Evolutionary conservation across 768 basidiomycete species (phyloP), one percentile per base, ranked within the genome.

Genomic region (Rhodotorula toruloides): DNA sequence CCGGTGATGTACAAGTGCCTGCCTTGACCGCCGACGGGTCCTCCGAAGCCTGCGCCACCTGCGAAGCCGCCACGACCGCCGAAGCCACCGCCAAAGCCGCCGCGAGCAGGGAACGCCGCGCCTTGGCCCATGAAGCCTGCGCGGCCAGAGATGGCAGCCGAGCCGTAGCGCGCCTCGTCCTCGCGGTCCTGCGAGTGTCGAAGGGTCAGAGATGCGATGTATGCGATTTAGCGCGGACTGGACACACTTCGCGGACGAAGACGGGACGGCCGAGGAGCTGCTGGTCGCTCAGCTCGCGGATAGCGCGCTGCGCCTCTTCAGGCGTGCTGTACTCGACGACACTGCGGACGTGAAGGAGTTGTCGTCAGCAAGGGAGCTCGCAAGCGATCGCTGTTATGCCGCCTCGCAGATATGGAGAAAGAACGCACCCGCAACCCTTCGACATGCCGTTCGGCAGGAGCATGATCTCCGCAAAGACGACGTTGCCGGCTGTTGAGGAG

Each of bases 401-500:
- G n/a, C n/a, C n/a, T n/a, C n/a, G n/a, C n/a, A n/a, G n/a, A n/a
- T n/a, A n/a, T n/a, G n/a, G 21, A 48, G 11, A 5, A 25, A 29
- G 7, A 12, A 84, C 93, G 80, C 75, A 97, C 96, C 94, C 94
- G 86, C 94, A 99, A 77, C 94, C 94, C 79, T 99, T 99, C 32
- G 93, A 97, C 60, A 94, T 85, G 37, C 94, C 94, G 29, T 89
- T 93, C 22, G 94, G 94, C 11, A 96, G 96, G 74, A 92, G 82
- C 76, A 99, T 86, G 74, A 99, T 91, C 86, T 99, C 94, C 84
- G 94, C 90, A 86, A 99, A 99, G 79, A 94, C 87, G 77, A 97
- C 93, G 83, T 93, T 92, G 84, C 94, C 94, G 86, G 91, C 94
- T 94, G 87, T 70, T 40, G 50, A 53, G 22, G 22, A 1, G 57